A percentile compares a stretch with the other conserved stretches of the same genome.
Conservation (phyloP, 108 stramenopile species). For the Stephanodiscus triporus region DNA sequence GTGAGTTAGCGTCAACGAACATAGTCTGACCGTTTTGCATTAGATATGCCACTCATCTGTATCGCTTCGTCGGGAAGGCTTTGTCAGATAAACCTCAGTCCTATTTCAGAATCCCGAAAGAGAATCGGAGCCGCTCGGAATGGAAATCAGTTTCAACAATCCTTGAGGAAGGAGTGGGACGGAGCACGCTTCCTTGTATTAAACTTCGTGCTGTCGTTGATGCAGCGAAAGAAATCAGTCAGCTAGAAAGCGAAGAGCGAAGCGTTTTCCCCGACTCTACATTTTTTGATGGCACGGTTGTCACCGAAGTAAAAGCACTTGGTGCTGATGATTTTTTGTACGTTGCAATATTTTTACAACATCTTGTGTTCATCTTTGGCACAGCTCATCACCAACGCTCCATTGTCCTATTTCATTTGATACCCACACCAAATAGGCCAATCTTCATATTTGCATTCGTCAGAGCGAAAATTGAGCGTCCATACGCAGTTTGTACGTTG, state of each 20-base stretch:
- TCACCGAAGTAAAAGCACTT: conserved; percentile 43
- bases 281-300: conserved; percentile 42
- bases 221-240: conserved; percentile 76
- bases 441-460: conserved; percentile 91
- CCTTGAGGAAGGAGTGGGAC: conserved; percentile 74
- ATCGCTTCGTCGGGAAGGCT: conserved; percentile 32
- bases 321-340: conserved; percentile 94
- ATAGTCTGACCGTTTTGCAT: not conserved
- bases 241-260: conserved; percentile 57
- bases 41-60: conserved; percentile 5
- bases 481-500: conserved; percentile 74
- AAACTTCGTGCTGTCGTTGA: conserved; percentile 87
- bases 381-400: no score
- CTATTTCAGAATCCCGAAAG: conserved; percentile 55
- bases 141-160: conserved; percentile 80
- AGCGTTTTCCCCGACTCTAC: conserved; percentile 26
- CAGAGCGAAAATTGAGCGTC: conserved; percentile 78
- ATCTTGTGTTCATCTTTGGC: no score
- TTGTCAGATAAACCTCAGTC: conserved; percentile 64
- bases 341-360: no score
- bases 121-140: conserved; percentile 64
- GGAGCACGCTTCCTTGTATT: conserved; percentile 78
- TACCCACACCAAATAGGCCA: no score
- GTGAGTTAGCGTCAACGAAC: conserved; percentile 35
- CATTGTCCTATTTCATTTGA: no score